A percentile compares a stretch with the other conserved stretches of the same genome.
Conservation (phyloP, 768 basidiomycete genomes). For the Leccinum uliginosum region DNA sequence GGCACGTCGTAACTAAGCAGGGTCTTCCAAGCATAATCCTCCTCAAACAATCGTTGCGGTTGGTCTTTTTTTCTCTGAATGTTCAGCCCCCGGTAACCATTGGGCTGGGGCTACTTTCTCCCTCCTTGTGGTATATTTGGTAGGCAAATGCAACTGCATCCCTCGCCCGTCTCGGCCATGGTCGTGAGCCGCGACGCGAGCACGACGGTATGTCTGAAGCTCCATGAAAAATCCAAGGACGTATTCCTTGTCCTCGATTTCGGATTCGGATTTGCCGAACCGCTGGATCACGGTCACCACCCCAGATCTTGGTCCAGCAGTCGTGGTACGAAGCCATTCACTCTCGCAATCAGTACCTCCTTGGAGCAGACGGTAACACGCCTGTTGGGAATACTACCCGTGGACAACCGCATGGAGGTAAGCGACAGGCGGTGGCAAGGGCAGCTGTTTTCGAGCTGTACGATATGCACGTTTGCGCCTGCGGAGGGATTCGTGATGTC, state of each 20-base stretch:
- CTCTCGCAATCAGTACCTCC: slow-evolving; percentile 48
- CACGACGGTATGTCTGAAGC: slow-evolving; percentile 47
- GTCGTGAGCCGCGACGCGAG: slow-evolving; percentile 62
- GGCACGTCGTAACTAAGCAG: slow-evolving; percentile 32
- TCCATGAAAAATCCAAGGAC: slow-evolving; percentile 23
- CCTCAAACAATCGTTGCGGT: slow-evolving; percentile 31
- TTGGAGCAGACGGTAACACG: slow-evolving; percentile 42
- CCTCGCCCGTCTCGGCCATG: slow-evolving; percentile 27
- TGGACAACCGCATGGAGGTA: slow-evolving; percentile 40
- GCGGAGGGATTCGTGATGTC: slow-evolving; percentile 14
- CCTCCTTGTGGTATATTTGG: not conserved
- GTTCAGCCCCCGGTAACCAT: not conserved
- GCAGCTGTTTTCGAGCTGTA: slow-evolving; percentile 53
- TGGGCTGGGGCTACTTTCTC: not conserved
- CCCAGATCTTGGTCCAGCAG: not conserved
- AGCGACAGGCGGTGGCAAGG: slow-evolving; percentile 58
- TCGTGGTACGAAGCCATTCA: slow-evolving; percentile 34
- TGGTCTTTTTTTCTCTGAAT: not conserved
- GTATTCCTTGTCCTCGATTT: slow-evolving; percentile 63
- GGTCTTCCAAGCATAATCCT: slow-evolving; percentile 33
- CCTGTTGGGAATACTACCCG: slow-evolving; percentile 42
- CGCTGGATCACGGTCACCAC: slow-evolving; percentile 33
- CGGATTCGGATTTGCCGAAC: slow-evolving; percentile 42
- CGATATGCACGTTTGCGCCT: slow-evolving; percentile 52
- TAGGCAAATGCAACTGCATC: slow-evolving; percentile 24